Evolutionary conservation across 345 rosid genomes (phyloP), one percentile per base, ranked within the genome.

Genomic region (Erucastrum elatum): DNA sequence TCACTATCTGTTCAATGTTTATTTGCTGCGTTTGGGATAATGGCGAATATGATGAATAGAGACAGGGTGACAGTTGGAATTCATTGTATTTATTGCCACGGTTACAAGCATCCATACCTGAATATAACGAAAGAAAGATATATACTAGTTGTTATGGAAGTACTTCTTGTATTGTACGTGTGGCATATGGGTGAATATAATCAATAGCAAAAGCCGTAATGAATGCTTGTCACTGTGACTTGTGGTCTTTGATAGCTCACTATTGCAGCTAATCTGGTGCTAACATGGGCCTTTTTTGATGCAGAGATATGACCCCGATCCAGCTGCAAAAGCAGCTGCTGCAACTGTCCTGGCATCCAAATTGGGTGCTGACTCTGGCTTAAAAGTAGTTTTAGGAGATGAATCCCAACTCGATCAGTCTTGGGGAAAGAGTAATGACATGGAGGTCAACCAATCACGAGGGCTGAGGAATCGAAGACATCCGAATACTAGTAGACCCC

Each of bases 311-410:
- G 98, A 92, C 82, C 89, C 97, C 10, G 98, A 94, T 78, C 98
- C 98, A 51, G 98, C 98, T 26, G 99, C 97, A 15, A 93, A 95
- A 81, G 98, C 98, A 75, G 98, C 98, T 8, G 98, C 98, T 71
- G 98, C 98, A 65, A 84, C 89, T 78, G 94, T 94, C 71, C 88
- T 94, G 80, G 98, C 98, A 77, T 94, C 98, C 3, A 94, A 92
- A 78, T 82, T 94, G 84, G 98, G 98, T 31, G 88, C 94, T 1
- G 98, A 94, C 77, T 91, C 97, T 17, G 98, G 98, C 72, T 86
- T 94, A 87, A 92, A 88, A 82, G 86, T 92, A 74, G 82, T 70
- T 61, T 66, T 92, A 16, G 97, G 86, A 65, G 97, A 94, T 64
- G 96, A 91, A 78, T 70, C 89, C 37, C 80, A 84, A 65, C 66